A percentile compares a stretch with the other conserved stretches of the same genome.
phyloP scores from a whole-genome alignment of 495 filamentous ascomycete species.

The Cercophora samala region DNA sequence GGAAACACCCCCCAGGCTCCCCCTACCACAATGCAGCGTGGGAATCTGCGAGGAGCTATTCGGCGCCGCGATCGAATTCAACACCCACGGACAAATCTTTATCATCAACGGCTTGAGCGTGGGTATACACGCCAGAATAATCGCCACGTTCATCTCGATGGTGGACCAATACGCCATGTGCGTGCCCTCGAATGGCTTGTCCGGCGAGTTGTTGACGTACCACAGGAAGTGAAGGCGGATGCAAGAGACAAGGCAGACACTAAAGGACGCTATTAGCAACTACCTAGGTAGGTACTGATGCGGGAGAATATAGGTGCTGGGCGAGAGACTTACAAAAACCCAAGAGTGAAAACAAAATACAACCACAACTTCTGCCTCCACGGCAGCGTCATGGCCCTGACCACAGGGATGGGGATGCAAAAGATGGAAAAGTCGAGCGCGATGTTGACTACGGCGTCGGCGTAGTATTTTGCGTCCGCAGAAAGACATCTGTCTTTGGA shows the following conservation, averaged over 20 bases:
- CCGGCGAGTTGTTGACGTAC: slow-evolving; percentile 24
- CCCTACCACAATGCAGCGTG: no score
- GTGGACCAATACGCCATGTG: slow-evolving; percentile 30
- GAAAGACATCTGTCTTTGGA: slow-evolving; percentile 12
- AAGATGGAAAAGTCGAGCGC: slow-evolving; percentile 33
- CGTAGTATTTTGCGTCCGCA: background rate
- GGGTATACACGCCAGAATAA: slow-evolving; percentile 33
- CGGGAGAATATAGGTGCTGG: no score
- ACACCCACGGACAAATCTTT: slow-evolving; percentile 6
- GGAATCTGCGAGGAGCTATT: background rate
- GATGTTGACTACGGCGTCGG: slow-evolving; percentile 22
- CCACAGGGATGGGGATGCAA: slow-evolving; percentile 30
- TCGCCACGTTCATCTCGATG: slow-evolving; percentile 32
- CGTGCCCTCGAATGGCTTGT: background rate
- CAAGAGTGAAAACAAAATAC: slow-evolving; percentile 18
- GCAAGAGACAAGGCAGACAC: slow-evolving; percentile 32
- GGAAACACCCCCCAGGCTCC: no score
- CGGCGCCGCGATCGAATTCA: background rate
- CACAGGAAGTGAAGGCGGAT: slow-evolving; percentile 25
- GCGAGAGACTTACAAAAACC: slow-evolving; percentile 26
- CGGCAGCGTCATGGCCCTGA: slow-evolving; percentile 24
- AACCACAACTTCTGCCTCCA: slow-evolving; percentile 23
- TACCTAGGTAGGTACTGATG: no score
- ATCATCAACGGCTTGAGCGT: slow-evolving; percentile 29
- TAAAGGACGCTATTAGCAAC: no score